These are phyloP conservation scores for Trypanosoma lewisi DNA, from an alignment of 208 protist genomes.

Conservation along the genomic window DNA sequence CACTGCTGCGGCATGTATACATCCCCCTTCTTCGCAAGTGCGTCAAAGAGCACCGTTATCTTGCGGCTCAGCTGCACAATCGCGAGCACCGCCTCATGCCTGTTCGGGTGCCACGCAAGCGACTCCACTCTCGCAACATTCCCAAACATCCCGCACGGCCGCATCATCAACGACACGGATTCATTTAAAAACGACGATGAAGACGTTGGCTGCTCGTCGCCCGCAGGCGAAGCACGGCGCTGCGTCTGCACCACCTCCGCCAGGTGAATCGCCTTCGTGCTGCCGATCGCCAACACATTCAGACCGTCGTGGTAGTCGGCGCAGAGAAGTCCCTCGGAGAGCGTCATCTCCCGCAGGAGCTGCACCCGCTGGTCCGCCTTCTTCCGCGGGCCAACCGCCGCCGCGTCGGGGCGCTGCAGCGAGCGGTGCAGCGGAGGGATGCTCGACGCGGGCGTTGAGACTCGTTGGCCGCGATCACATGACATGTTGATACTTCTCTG, in stretches of 20 bases:
- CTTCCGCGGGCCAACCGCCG: constrained; percentile 9
- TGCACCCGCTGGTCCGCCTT: background rate
- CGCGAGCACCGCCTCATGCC: constrained; percentile 63
- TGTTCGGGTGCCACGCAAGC: constrained; percentile 74
- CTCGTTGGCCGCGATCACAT: background rate
- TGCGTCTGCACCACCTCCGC: constrained; percentile 50
- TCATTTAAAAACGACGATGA: background rate
- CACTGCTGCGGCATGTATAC: constrained; percentile 70
- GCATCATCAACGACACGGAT: constrained; percentile 38
- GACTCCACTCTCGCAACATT: constrained; percentile 69
- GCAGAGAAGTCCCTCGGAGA: constrained; percentile 57
- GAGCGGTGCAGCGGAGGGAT: background rate
- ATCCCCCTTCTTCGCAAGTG: constrained; percentile 53
- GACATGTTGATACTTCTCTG: background rate
- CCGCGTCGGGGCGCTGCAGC: background rate
- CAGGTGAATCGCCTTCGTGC: constrained; percentile 67
- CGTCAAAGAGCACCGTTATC: constrained; percentile 80
- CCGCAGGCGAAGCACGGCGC: background rate
- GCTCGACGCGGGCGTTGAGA: background rate
- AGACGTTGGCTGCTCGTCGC: background rate
- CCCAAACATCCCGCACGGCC: constrained; percentile 53
- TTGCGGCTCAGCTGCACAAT: constrained; percentile 60
- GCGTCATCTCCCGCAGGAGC: constrained; percentile 17
- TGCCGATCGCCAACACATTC: constrained; percentile 63
- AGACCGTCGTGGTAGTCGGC: constrained; percentile 70